Base-by-base conservation (phyloP, 2,329 filamentous ascomycete genomes). In the Microdochium paspali region DNA sequence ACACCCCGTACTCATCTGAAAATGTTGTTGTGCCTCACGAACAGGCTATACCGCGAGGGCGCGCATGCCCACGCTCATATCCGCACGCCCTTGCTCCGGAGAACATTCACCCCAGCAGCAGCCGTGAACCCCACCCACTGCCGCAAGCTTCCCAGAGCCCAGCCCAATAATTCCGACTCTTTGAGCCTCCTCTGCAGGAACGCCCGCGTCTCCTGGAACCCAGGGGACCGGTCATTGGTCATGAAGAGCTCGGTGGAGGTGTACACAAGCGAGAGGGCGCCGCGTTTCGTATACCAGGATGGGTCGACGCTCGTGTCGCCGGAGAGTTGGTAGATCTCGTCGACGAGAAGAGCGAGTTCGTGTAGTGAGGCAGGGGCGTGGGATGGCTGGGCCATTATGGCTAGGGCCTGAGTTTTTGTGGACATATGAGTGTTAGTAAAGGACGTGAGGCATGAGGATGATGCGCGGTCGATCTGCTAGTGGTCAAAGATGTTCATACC, bases 281-380 rank as follows among this genome's bases (percentile, higher is more conserved):
- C 76, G 44, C 78, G 75, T 61, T 80, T 80, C 48, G 76, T 71
- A 59, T 98, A 98, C 93, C 93, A 98, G 4, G 82, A 84, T 3
- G 80, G 78, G 65, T 97, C 90, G 50, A 96, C 87, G 21, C 83
- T 78, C 21, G 70, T 73, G 65, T 97, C 93, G 45, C 89, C 88
- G 0, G 91, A 80, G 3, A 95, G 79, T 59, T 86, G 90, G 76
- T 86, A 87, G 46, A 98, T 94, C 65, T 98, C 93, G 63, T 96
- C 91, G n/a, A 85, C 79, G 4, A 98, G 79, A 45, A 78, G 73
- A 39, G 85, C 82, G 3, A 98, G 78, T 68, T 97, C 93, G 42
- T 76, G 76, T 3, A 96, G 63, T 0, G 90, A 90, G 9, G 80
- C 69, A 0, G 88, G 80, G 28, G 94, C 76, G 63, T 91, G 85